phyloP scores from a whole-genome alignment of 106 monocot species.

The Ottelia alismoides region DNA sequence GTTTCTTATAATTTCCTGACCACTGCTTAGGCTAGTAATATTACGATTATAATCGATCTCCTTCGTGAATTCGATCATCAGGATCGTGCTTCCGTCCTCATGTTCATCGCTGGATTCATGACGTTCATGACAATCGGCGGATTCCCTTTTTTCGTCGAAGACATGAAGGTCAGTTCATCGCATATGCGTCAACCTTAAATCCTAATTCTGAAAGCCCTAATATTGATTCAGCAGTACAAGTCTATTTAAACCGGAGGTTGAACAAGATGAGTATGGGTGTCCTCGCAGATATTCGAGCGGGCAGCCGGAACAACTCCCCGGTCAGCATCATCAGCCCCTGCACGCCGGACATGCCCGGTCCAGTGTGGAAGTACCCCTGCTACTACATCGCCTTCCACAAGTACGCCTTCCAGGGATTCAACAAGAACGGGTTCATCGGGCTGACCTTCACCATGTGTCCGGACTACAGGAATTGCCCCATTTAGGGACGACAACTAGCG shows the following conservation, averaged over 20 bases:
- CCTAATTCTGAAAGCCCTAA: too few species aligned
- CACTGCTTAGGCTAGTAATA: too few species aligned
- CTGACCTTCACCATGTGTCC: too few species aligned
- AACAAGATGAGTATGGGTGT: too few species aligned
- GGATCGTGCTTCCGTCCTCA: constrained; percentile 16
- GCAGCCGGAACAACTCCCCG: constrained; percentile 64
- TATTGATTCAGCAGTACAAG: too few species aligned
- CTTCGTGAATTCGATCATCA: too few species aligned
- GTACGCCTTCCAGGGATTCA: constrained; percentile 56
- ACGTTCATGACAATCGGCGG: constrained; percentile 34
- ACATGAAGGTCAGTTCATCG: constrained; percentile 24
- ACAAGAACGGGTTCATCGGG: constrained; percentile 77
- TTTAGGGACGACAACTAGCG: too few species aligned
- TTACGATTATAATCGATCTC: too few species aligned
- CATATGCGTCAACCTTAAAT: too few species aligned
- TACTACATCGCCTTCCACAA: constrained; percentile 70
- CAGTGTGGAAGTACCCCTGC: constrained; percentile 57
- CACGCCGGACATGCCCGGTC: constrained; percentile 44
- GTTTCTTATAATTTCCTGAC: too few species aligned
- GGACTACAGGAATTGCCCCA: too few species aligned
- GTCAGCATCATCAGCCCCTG: constrained; percentile 78
- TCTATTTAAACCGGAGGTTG: too few species aligned
- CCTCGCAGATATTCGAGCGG: constrained; percentile 50
- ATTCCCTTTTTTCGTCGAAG: constrained; percentile 32
- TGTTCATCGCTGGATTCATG: constrained; percentile 19